phyloP scores from a whole-genome alignment of 225 moss, liverwort and hornwort species.

The Pseudoscleropodium purum region DNA sequence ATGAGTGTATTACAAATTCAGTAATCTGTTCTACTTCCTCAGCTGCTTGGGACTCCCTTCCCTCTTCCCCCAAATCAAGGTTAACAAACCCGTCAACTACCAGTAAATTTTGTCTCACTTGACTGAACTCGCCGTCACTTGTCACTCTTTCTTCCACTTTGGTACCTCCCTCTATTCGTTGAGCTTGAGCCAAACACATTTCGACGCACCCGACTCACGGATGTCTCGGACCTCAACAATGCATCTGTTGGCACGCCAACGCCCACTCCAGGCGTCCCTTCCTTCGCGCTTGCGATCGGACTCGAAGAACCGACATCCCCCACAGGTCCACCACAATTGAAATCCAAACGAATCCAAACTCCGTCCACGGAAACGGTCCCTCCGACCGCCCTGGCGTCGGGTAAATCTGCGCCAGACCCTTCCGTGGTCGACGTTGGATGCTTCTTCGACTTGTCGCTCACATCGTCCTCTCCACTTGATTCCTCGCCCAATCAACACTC shows the following conservation, averaged over 20 bases:
- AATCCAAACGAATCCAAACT: background rate
- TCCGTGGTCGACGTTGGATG: too few relatives aligned
- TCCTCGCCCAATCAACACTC: background rate
- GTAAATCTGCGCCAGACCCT: too few relatives aligned
- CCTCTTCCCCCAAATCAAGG: too few relatives aligned
- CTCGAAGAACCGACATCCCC: background rate
- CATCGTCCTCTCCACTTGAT: background rate
- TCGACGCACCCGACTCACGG: background rate
- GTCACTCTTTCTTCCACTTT: too few relatives aligned
- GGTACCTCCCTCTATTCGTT: too few relatives aligned
- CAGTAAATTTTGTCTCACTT: too few relatives aligned
- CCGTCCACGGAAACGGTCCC: background rate
- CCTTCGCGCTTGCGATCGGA: background rate
- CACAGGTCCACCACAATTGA: background rate
- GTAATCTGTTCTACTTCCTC: too few relatives aligned
- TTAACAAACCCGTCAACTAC: too few relatives aligned
- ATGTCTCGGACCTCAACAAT: background rate
- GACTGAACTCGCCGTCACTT: too few relatives aligned
- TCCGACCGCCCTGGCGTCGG: background rate
- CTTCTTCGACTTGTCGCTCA: background rate
- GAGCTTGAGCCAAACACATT: too few relatives aligned
- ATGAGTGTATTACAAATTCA: too few relatives aligned
- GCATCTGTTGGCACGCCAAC: background rate
- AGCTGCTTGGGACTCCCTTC: too few relatives aligned
- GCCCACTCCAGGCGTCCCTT: background rate